Evolutionary conservation across 2,329 filamentous ascomycete genomes (phyloP).

Genomic region (Ascosphaera acerosa): DNA sequence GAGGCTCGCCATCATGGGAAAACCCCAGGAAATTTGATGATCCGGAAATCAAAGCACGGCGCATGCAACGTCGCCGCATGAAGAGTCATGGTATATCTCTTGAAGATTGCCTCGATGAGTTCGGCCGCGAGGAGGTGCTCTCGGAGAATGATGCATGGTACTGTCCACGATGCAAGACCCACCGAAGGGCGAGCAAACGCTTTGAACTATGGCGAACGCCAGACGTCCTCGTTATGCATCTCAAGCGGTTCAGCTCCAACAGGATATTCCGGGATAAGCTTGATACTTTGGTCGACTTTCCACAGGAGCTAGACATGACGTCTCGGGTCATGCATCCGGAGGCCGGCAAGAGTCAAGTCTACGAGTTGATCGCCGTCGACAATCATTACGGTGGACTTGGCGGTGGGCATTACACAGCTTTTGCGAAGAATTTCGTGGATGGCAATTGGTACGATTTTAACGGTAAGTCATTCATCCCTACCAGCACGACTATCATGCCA

Average conservation of each 20-base stretch:
- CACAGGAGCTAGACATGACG: constrained; percentile 61
- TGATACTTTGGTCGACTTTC: constrained; percentile 76
- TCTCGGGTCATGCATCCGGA: constrained; percentile 56
- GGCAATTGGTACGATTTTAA: constrained; percentile 91
- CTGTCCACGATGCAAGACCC: constrained; percentile 84
- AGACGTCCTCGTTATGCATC: constrained; percentile 79
- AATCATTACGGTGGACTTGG: constrained; percentile 86
- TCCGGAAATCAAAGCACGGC: constrained; percentile 37
- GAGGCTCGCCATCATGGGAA: constrained; percentile 34
- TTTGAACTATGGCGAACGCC: constrained; percentile 93
- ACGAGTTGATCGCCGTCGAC: constrained; percentile 87
- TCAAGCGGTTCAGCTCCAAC: constrained; percentile 83
- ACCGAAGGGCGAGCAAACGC: constrained; percentile 79
- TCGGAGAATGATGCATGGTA: constrained; percentile 97
- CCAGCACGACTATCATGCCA: constrained; percentile 2
- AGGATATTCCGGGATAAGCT: constrained; percentile 71
- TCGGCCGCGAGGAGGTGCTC: constrained; percentile 76
- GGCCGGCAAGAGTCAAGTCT: constrained; percentile 57
- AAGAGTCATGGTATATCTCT: constrained; percentile 55
- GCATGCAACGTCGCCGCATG: constrained; percentile 36
- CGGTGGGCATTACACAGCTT: constrained; percentile 89
- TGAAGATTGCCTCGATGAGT: constrained; percentile 81
- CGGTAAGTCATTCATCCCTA: constrained; percentile 31
- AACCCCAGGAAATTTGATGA: constrained; percentile 29
- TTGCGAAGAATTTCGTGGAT: constrained; percentile 76